Evolutionary conservation across 164 flowering plant genomes (phyloP).

Genomic region (Tinospora cordifolia): DNA sequence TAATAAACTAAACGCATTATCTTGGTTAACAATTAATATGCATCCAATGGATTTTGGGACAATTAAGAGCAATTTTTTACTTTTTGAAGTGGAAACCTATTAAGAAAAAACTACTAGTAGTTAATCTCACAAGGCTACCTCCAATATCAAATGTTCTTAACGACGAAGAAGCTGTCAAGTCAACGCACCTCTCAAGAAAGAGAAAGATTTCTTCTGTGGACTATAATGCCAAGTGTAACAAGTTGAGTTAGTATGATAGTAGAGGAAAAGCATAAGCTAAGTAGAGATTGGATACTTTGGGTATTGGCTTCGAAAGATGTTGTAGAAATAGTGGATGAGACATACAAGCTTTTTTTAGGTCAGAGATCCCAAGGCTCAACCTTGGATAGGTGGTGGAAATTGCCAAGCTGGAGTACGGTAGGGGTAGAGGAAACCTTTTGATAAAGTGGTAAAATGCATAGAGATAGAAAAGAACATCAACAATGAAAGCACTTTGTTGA

Average conservation of each 20-base stretch:
- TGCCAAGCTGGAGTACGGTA: too few relatives aligned
- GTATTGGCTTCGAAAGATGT: too few relatives aligned
- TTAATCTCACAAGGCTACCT: conserved; percentile 19
- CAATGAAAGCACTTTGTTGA: too few relatives aligned
- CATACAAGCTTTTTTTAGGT: too few relatives aligned
- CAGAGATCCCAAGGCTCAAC: too few relatives aligned
- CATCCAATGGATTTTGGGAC: conserved; percentile 92
- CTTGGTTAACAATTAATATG: conserved; percentile 57
- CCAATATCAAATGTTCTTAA: conserved; percentile 16
- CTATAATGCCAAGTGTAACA: conserved; percentile 27
- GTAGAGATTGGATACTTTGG: too few relatives aligned
- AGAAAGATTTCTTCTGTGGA: conserved; percentile 27
- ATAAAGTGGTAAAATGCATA: too few relatives aligned
- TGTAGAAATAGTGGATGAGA: too few relatives aligned
- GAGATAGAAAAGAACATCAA: too few relatives aligned
- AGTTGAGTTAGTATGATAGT: conserved; percentile 39
- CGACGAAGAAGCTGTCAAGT: conserved; percentile 26
- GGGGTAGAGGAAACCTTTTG: too few relatives aligned
- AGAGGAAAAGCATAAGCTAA: conserved; percentile 53
- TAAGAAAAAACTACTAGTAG: conserved; percentile 47
- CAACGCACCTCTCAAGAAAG: conserved; percentile 34
- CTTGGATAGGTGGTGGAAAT: too few relatives aligned
- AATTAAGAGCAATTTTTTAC: conserved; percentile 39
- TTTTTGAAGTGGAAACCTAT: conserved; percentile 70
- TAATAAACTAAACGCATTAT: too few relatives aligned